Percentiles rank a stretch among this genome's conserved stretches.
phyloP scores from a whole-genome alignment of 208 protist species.

The Leishmania braziliensis region DNA sequence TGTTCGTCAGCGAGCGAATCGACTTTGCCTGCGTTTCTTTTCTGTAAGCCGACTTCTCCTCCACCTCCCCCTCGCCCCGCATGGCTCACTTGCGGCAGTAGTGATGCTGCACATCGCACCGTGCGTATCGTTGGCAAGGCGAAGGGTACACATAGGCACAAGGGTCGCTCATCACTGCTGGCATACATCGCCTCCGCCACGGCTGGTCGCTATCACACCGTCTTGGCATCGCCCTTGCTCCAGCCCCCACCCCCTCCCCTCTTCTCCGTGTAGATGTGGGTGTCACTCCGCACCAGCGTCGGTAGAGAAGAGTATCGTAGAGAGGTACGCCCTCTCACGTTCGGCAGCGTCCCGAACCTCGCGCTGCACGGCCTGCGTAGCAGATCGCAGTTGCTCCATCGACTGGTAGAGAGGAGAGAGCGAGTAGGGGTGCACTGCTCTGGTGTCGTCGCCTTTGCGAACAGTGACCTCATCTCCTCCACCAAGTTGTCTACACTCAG shows the following conservation, averaged over 20 bases:
- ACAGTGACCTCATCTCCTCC: background rate
- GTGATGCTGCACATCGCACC: background rate
- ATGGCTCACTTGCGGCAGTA: background rate
- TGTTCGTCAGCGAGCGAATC: background rate
- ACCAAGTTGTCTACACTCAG: background rate
- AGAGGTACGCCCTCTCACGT: slow-evolving; percentile 35
- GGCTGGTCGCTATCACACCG: background rate
- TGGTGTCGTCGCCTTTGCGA: background rate
- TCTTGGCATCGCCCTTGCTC: background rate
- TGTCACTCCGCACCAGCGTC: background rate
- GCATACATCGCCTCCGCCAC: background rate
- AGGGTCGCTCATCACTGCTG: background rate
- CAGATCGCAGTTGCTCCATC: slow-evolving; percentile 23
- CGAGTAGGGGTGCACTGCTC: background rate
- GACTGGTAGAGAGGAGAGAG: slow-evolving; percentile 14
- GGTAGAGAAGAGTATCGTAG: slow-evolving; percentile 27
- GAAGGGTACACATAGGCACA: background rate
- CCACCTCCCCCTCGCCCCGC: background rate
- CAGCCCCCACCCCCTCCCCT: background rate
- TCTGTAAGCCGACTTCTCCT: background rate
- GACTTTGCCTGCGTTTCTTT: background rate
- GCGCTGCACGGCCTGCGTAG: slow-evolving; percentile 31
- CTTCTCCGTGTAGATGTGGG: background rate
- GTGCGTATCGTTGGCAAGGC: background rate
- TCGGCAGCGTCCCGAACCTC: slow-evolving; percentile 33